Evolutionary conservation across 2,329 filamentous ascomycete genomes (phyloP), one percentile per base, ranked within the genome.

Genomic region (Ophiostoma populinum): DNA sequence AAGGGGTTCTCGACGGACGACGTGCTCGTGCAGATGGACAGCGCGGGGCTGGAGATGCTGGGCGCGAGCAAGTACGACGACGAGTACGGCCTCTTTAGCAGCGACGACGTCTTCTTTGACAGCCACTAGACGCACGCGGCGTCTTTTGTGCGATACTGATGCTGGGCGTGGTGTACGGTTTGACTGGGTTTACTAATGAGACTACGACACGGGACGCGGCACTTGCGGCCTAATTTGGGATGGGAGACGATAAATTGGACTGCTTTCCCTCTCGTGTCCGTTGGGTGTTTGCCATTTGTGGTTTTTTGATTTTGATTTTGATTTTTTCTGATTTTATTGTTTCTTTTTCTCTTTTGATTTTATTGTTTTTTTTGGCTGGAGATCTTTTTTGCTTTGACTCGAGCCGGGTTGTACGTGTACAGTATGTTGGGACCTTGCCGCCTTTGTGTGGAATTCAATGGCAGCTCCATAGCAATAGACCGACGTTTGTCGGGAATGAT

Each of bases 31-130:
- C 56, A 53, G 38, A 51, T 64, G 7, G 59, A 63, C 38, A 55
- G 55, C 44, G 48, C 39, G 25, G 62, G 66, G 24, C 48, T 61
- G 20, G 58, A 51, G 48, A 57, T 65, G 56, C 51, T 65, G 34
- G 58, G 65, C 54, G 57, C 65, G 46, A 56, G 51, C 51, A 67
- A 67, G 50, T 67, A 66, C 45, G 65, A 67, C 35, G 66, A 70
- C 28, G 62, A 64, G 28, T 66, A 65, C 40, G 57, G 55, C 49
- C 64, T 71, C 62, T 68, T 70, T 43, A 58, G 55, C 19, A 57
- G 53, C 40, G 62, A 66, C 37, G 65, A 69, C 41, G 53, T 68
- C 37, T 67, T 70, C 45, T 70, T 68, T 45, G 56, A 58, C 34
- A 43, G 19, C 40, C 36, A 34, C 35, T 43, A 24, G n/a, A 10